phyloP scores from a whole-genome alignment of 2,329 filamentous ascomycete genomes.

The Talaromyces sp. region DNA sequence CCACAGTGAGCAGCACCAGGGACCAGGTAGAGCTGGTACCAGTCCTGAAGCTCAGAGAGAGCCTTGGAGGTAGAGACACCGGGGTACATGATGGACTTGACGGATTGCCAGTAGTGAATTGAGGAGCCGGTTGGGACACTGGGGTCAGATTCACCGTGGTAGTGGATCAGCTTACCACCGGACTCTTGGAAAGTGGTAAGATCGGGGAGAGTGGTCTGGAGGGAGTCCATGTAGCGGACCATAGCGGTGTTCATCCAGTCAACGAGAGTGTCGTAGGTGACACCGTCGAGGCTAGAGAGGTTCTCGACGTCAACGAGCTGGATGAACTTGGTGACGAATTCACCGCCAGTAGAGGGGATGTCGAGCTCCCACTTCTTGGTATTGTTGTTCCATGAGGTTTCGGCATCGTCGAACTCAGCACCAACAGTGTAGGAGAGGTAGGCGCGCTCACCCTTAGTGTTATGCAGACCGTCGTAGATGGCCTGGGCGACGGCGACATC shows the following conservation, averaged over 20 bases:
- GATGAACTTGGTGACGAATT: constrained; percentile 39
- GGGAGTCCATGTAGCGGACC: constrained; percentile 52
- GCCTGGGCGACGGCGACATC: constrained; percentile 37
- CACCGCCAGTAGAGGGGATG: constrained; percentile 40
- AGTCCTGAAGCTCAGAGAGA: constrained; percentile 50
- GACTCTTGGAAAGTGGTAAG: constrained; percentile 52
- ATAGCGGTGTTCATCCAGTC: constrained; percentile 57
- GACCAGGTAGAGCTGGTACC: constrained; percentile 59
- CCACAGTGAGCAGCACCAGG: constrained; percentile 59
- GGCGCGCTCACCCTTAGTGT: constrained; percentile 42
- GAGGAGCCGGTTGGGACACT: constrained; percentile 58
- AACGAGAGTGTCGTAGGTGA: constrained; percentile 61
- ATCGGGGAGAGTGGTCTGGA: constrained; percentile 60
- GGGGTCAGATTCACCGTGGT: constrained; percentile 60
- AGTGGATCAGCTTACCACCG: constrained; percentile 62
- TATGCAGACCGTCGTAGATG: constrained; percentile 45
- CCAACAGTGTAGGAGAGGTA: constrained; percentile 41
- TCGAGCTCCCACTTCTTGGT: constrained; percentile 33
- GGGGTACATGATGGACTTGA: constrained; percentile 55
- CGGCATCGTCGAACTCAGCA: constrained; percentile 29
- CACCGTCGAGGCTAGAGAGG: constrained; percentile 47
- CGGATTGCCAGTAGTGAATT: constrained; percentile 59
- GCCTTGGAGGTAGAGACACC: constrained; percentile 42
- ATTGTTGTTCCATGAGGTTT: constrained; percentile 28
- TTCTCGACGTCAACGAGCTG: constrained; percentile 38